phyloP scores from a whole-genome alignment of 1,139 yeast species.

The Candida pseudoviswanathii region DNA sequence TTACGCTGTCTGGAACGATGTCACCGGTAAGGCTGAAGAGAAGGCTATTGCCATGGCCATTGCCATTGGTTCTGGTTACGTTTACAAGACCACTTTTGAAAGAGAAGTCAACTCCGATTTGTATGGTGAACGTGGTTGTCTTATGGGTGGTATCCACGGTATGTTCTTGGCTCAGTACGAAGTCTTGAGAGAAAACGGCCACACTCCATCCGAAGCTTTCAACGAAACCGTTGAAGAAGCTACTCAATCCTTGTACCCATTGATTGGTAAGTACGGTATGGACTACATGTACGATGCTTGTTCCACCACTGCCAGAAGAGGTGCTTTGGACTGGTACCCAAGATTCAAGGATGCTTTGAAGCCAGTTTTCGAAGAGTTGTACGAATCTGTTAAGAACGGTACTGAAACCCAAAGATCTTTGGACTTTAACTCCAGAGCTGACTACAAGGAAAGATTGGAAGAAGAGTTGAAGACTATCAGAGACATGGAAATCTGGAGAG shows the following conservation, averaged over 20 bases:
- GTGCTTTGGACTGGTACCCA: constrained; percentile 99
- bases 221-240: constrained; percentile 99
- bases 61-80: constrained; percentile 99
- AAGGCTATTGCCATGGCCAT: constrained; percentile 98
- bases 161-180: constrained; percentile 99
- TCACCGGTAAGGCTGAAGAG: constrained; percentile 98
- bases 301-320: constrained; percentile 99
- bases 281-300: constrained; percentile 99
- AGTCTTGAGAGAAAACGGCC: constrained; percentile 99
- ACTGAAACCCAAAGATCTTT: constrained; percentile 96
- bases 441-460: constrained; percentile 97
- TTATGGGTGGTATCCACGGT: constrained; percentile 99
- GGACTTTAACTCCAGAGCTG: constrained; percentile 96
- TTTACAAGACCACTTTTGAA: constrained; percentile 98
- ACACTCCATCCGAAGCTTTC: constrained; percentile 99
- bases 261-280: constrained; percentile 99
- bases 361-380: constrained; percentile 96
- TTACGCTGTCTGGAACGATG: constrained; percentile 99
- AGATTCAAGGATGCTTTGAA: constrained; percentile 97
- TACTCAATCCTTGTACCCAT: constrained; percentile 98
- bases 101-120: constrained; percentile 98
- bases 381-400: constrained; percentile 95
- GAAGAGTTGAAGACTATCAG: constrained; percentile 90
- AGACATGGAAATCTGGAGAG: constrained; percentile 98
- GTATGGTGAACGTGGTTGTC: constrained; percentile 99